Percentiles rank a stretch among this genome's conserved stretches.
phyloP scores from a whole-genome alignment of 352 stramenopile species.

The Aphanomyces astaci region DNA sequence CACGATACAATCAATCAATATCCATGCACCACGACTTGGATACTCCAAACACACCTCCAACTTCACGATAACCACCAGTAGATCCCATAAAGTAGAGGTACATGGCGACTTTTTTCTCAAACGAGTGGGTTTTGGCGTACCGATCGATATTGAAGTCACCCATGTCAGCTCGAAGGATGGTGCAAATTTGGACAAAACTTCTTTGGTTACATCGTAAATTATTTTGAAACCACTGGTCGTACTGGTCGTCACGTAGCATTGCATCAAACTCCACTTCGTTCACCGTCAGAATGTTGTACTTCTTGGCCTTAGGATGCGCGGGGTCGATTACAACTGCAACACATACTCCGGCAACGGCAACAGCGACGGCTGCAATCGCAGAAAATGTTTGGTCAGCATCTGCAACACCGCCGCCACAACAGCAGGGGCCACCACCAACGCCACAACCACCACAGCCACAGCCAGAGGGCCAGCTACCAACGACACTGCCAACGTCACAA shows the following conservation, averaged over 20 bases:
- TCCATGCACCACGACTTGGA: conserved; percentile 3
- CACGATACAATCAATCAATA: no score
- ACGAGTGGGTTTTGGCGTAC: background rate
- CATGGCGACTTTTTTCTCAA: background rate
- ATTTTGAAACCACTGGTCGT: background rate
- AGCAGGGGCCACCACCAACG: background rate
- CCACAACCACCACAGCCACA: background rate
- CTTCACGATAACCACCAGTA: background rate
- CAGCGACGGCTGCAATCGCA: background rate
- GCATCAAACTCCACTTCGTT: background rate
- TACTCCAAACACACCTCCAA: background rate
- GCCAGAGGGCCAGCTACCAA: background rate
- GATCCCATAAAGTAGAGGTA: background rate
- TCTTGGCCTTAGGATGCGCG: background rate
- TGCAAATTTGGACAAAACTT: background rate
- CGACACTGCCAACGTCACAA: background rate
- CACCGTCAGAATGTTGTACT: background rate
- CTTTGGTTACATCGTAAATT: background rate
- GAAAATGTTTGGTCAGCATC: background rate
- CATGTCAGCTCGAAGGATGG: no score
- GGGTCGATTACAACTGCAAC: background rate
- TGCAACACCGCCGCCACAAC: background rate
- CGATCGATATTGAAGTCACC: no score
- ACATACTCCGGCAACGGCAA: background rate
- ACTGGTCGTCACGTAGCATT: background rate